Conservation (phyloP, 176 grass and related monocot genomes). For the Bolboschoenus planiculmis region DNA sequence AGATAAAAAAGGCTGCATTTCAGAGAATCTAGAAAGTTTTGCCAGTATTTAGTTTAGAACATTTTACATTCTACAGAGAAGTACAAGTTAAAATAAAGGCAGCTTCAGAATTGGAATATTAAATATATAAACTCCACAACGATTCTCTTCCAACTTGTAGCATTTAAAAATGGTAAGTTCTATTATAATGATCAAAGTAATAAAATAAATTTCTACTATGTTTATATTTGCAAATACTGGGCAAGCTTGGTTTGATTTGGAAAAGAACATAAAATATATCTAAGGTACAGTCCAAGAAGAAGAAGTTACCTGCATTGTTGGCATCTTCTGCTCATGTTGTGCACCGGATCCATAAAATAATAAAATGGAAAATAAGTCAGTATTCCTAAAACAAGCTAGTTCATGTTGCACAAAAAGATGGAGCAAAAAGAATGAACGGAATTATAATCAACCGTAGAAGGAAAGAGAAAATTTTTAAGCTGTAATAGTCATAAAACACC, state of each 20-base stretch:
- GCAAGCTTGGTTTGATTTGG: not conserved
- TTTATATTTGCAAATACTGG: not conserved
- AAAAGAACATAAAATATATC: not conserved
- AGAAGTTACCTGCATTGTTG: conserved; percentile 76
- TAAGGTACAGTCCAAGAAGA: conserved; percentile 17
- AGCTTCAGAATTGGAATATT: not conserved
- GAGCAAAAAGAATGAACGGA: not conserved
- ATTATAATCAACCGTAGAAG: not conserved
- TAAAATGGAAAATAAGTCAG: conserved; percentile 20
- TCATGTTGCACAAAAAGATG: not conserved
- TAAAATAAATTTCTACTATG: not conserved
- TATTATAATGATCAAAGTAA: not conserved
- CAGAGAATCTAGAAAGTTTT: not conserved
- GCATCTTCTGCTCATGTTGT: conserved; percentile 78
- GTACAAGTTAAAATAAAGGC: not conserved
- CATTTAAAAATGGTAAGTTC: not conserved
- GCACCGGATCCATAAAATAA: not conserved
- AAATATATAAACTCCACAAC: not conserved
- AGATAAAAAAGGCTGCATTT: not conserved
- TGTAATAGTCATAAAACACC: not conserved
- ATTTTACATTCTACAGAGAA: not conserved
- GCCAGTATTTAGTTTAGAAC: not conserved
- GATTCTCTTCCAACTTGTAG: not conserved
- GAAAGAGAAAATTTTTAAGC: not conserved
- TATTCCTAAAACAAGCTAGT: not conserved